Base-by-base conservation (phyloP, 139 green algal genomes). In the Axilococcus clingmanii region DNA sequence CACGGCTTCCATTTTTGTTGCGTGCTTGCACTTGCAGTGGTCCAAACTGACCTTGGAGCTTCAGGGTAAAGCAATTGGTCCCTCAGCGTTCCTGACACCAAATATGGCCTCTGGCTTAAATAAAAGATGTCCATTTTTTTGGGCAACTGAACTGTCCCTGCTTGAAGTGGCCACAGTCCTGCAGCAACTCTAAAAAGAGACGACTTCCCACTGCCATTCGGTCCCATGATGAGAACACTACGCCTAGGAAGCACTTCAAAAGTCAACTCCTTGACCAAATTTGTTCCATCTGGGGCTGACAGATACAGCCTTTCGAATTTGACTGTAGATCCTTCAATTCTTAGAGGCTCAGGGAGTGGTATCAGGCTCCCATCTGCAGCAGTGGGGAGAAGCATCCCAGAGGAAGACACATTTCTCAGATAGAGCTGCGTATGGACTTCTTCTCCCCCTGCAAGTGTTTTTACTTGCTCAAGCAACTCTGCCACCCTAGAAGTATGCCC, bases 381-480 rank as follows among this genome's bases (percentile, higher is more conserved):
- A 49, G 20, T 25, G 24, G 31, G 63, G 31, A 32, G 44, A 41
- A 79, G 57, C 15, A 35, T 19, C 4, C 52, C 52, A 41, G 36
- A 59, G 17, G 54, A 73, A 9, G 69, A 82, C 22, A 90, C 66
- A 41, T 90, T 90, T 51, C 76, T 65, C 22, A 76, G 56, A 71
- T 83, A 88, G n/a, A 88, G 73, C 62, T 84, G 72, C 19, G 50
- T 58, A 72, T 63, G 60, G 19, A 68, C 58, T 24, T n/a, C 29
- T 12, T 58, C 36, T 0, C 57, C 56, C 44, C 87, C 76, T 52
- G 61, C 72, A 57, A 94, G 61, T 23, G 48, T 54, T 45, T 70
- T 38, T 45, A 88, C 79, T 65, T 83, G 69, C 63, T 97, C 88
- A 49, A 95, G 55, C 54, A 97, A 81, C 76, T 97, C 89, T 14